Evolutionary conservation across 352 stramenopile species (phyloP).

Genomic region (Lagenidium sp.): DNA sequence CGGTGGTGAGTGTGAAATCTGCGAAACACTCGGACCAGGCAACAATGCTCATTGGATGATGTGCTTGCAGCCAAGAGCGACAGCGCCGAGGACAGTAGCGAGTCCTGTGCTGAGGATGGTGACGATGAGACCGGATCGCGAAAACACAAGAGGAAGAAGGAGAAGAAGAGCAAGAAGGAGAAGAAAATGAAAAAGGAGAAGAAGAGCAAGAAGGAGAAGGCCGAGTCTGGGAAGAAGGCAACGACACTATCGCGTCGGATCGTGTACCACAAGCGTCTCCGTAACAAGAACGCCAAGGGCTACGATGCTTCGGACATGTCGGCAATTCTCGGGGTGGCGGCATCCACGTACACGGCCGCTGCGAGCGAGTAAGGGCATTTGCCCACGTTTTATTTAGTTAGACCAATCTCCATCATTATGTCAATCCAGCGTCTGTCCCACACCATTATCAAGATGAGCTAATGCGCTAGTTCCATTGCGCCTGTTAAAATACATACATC

Average conservation of each 20-base stretch:
- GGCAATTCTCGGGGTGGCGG: slow-evolving; percentile 74
- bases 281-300: slow-evolving; percentile 82
- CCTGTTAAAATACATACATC: too few species aligned
- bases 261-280: slow-evolving; percentile 71
- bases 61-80: slow-evolving; percentile 28
- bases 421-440: too few species aligned
- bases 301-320: slow-evolving; percentile 82
- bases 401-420: too few species aligned
- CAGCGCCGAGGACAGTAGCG: slow-evolving; percentile 17
- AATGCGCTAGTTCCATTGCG: too few species aligned
- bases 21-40: too few species aligned
- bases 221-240: slow-evolving; percentile 14
- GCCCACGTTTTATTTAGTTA: too few species aligned
- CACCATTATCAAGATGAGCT: too few species aligned
- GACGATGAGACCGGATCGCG: slow-evolving; percentile 31
- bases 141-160: slow-evolving; percentile 26
- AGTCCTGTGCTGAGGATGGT: too few species aligned
- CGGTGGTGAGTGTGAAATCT: slow-evolving; percentile 14
- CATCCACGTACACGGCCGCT: slow-evolving; percentile 19
- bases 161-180: slow-evolving; percentile 52
- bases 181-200: slow-evolving; percentile 49
- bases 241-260: slow-evolving; percentile 51
- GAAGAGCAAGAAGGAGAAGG: slow-evolving; percentile 43
- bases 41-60: too few species aligned
- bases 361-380: slow-evolving; percentile 4